phyloP scores from a whole-genome alignment of 2,329 filamentous ascomycete species.

The Ascochyta fabae region DNA sequence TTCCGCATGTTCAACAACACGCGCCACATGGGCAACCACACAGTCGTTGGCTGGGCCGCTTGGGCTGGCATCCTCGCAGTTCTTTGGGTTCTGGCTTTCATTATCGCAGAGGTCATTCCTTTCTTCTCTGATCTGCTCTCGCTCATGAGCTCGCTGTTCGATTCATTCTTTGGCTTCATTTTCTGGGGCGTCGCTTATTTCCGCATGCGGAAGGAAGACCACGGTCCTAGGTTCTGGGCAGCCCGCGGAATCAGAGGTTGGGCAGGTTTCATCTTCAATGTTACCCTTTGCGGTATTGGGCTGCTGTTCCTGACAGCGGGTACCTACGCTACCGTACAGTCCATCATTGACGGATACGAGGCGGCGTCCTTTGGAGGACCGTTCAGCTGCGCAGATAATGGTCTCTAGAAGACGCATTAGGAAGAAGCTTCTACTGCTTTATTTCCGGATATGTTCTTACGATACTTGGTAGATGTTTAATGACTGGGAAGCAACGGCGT shows the following conservation, averaged over 20 bases:
- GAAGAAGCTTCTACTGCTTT: background rate
- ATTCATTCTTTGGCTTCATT: slow-evolving; percentile 94
- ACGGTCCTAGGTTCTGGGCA: slow-evolving; percentile 60
- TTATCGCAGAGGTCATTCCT: slow-evolving; percentile 90
- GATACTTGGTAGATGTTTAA: slow-evolving; percentile 1
- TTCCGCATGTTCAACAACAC: slow-evolving; percentile 85
- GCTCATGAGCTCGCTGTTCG: slow-evolving; percentile 86
- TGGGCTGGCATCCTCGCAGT: slow-evolving; percentile 77
- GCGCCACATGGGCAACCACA: slow-evolving; percentile 81
- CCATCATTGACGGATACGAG: slow-evolving; percentile 75
- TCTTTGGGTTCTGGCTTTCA: slow-evolving; percentile 87
- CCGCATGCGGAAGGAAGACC: slow-evolving; percentile 73
- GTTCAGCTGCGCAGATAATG: slow-evolving; percentile 77
- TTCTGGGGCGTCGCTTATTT: slow-evolving; percentile 89
- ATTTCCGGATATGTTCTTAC: background rate
- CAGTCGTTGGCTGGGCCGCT: slow-evolving; percentile 76
- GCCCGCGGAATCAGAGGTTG: slow-evolving; percentile 61
- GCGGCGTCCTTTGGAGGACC: slow-evolving; percentile 69
- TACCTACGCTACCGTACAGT: slow-evolving; percentile 75
- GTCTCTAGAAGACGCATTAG: slow-evolving; percentile 52
- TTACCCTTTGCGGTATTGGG: slow-evolving; percentile 75
- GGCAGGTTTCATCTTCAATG: slow-evolving; percentile 69
- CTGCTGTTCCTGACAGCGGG: slow-evolving; percentile 82
- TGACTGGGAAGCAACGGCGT: background rate
- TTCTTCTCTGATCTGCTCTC: slow-evolving; percentile 83